phyloP scores from a whole-genome alignment of 768 basidiomycete genomes.

The Strobilomyces echinocephalus region DNA sequence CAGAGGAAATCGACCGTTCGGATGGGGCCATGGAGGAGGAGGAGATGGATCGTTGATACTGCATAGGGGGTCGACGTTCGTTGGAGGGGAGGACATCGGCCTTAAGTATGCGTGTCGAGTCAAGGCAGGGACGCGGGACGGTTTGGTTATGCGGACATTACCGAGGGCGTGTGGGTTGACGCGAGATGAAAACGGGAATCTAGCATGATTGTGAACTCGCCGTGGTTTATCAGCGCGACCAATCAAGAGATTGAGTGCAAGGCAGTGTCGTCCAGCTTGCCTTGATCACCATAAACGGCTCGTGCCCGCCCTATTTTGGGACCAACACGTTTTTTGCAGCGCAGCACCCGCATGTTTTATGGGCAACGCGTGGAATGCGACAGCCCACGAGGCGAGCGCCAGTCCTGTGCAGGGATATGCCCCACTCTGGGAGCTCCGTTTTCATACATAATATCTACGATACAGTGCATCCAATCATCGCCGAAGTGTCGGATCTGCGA shows the following conservation, averaged over 20 bases:
- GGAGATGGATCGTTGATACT: slow-evolving; percentile 28
- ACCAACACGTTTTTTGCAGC: slow-evolving; percentile 32
- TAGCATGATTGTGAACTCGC: slow-evolving; percentile 25
- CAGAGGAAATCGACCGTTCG: slow-evolving; percentile 31
- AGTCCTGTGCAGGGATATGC: slow-evolving; percentile 20
- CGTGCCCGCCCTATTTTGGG: slow-evolving; percentile 25
- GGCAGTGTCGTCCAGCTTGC: slow-evolving; percentile 27
- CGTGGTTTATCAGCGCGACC: slow-evolving; percentile 30
- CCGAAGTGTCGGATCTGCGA: slow-evolving; percentile 19
- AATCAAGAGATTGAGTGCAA: slow-evolving; percentile 30
- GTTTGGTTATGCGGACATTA: slow-evolving; percentile 30
- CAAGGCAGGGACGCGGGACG: slow-evolving; percentile 25
- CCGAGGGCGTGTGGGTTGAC: slow-evolving; percentile 30
- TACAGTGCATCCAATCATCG: slow-evolving; percentile 19
- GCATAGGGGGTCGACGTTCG: slow-evolving; percentile 23
- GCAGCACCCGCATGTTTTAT: slow-evolving; percentile 29
- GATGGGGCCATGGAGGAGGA: slow-evolving; percentile 32
- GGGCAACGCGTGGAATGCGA: slow-evolving; percentile 16
- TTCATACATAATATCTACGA: slow-evolving; percentile 32
- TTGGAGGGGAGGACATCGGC: slow-evolving; percentile 6
- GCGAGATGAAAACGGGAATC: slow-evolving; percentile 32
- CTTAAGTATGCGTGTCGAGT: slow-evolving; percentile 28
- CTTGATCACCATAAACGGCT: slow-evolving; percentile 15
- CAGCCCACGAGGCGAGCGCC: slow-evolving; percentile 29
- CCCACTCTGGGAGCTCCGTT: slow-evolving; percentile 20